Evolutionary conservation across 345 rosid genomes (phyloP).

Genomic region (Corchorus olitorius): DNA sequence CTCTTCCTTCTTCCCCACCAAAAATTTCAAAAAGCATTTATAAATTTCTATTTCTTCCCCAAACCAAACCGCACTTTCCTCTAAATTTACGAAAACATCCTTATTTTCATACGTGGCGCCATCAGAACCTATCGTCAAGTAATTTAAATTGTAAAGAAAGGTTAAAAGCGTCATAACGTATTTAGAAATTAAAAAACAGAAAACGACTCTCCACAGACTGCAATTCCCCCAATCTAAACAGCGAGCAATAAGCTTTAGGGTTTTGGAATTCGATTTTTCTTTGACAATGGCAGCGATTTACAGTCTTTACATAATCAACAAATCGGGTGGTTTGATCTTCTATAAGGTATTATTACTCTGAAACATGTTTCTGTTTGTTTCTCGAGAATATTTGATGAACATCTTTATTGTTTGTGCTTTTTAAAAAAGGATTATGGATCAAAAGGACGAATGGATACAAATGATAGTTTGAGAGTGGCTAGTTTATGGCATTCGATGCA

Average conservation of each 20-base stretch:
- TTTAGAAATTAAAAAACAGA: neutral
- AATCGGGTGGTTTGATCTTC: conserved; percentile 85
- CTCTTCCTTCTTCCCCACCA: neutral
- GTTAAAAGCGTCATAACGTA: neutral
- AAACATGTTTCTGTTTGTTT: conserved; percentile 17
- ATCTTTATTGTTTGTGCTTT: neutral
- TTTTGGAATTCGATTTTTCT: conserved; percentile 3
- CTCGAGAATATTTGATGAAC: conserved; percentile 9
- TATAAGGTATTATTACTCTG: conserved; percentile 57
- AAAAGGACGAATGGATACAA: conserved; percentile 93
- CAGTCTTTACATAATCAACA: conserved; percentile 85
- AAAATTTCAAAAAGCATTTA: neutral
- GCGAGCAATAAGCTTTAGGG: conserved; percentile 14
- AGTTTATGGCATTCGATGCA: conserved; percentile 99
- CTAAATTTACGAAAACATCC: no score
- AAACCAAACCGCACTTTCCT: neutral
- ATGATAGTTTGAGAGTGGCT: conserved; percentile 97
- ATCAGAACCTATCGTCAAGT: neutral
- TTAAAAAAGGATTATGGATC: conserved; percentile 82
- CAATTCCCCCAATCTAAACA: neutral
- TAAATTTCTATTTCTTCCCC: neutral
- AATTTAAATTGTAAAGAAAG: neutral
- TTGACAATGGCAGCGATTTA: conserved; percentile 68
- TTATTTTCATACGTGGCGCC: no score
- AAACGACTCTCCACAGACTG: neutral